phyloP scores from a whole-genome alignment of 225 moss, liverwort and hornwort genomes.

The Neckera pumila region DNA sequence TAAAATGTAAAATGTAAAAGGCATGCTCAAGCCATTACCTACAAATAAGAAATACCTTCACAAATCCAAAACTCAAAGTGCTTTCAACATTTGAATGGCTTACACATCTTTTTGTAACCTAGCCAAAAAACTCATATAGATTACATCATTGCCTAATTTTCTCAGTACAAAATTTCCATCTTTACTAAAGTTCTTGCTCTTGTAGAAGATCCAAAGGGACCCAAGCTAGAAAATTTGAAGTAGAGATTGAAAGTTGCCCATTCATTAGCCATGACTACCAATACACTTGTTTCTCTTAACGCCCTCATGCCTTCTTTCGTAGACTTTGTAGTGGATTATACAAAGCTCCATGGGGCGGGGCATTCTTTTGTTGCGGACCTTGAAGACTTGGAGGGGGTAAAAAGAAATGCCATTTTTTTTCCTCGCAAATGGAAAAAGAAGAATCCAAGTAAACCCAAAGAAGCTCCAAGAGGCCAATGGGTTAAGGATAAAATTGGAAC shows the following conservation, averaged over 20 bases:
- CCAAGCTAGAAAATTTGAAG: not conserved
- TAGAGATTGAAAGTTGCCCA: no score
- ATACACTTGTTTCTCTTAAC: not conserved
- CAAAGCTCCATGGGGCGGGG: not conserved
- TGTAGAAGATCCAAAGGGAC: no score
- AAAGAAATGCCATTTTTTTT: not conserved
- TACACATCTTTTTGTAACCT: not conserved
- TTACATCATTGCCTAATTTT: not conserved
- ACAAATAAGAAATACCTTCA: not conserved
- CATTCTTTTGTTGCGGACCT: not conserved
- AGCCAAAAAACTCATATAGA: no score
- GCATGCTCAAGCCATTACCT: not conserved
- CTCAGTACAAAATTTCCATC: not conserved
- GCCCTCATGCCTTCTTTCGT: not conserved
- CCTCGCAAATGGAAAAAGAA: no score
- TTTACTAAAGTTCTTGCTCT: no score
- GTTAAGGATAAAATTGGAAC: not conserved
- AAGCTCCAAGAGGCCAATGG: not conserved
- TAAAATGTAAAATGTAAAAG: not conserved
- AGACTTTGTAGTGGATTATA: not conserved
- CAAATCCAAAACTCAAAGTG: accelerated
- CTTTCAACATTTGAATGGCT: not conserved
- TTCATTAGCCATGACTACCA: not conserved
- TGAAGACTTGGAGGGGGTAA: not conserved
- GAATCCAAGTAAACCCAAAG: no score